Percentiles rank a stretch among this genome's conserved stretches.
Conservation (phyloP, 1,139 yeast genomes). For the Pneumocystis canis region DNA sequence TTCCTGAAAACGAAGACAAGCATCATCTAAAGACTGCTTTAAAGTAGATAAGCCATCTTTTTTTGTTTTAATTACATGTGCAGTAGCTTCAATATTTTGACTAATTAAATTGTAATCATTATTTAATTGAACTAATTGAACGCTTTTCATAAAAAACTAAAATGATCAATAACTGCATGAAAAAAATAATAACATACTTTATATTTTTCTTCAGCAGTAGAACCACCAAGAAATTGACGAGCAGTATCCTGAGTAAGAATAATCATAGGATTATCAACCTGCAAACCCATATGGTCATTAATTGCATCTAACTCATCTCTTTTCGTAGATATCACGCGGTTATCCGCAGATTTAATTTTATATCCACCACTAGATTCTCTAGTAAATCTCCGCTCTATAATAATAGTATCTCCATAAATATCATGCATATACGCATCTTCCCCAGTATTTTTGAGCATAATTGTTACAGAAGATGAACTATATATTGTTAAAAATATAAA, state of each 20-base stretch:
- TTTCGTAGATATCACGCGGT: constrained; percentile 43
- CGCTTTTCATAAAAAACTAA: constrained; percentile 60
- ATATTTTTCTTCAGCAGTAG: constrained; percentile 58
- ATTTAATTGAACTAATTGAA: constrained; percentile 42
- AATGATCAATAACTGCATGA: not conserved
- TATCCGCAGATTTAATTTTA: constrained; percentile 37
- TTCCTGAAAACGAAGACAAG: constrained; percentile 2
- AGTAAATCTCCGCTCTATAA: constrained; percentile 54
- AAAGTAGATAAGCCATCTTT: constrained; percentile 16
- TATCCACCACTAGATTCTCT: constrained; percentile 34
- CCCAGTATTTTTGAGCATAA: constrained; percentile 32
- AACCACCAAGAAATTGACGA: constrained; percentile 66
- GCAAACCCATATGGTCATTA: constrained; percentile 54
- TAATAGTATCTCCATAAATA: constrained; percentile 51
- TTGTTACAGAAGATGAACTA: constrained; percentile 17
- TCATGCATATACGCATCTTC: constrained; percentile 48
- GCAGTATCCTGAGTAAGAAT: constrained; percentile 91
- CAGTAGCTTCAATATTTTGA: constrained; percentile 18
- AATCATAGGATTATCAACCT: constrained; percentile 84
- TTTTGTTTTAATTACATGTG: constrained; percentile 4
- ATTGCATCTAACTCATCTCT: constrained; percentile 55
- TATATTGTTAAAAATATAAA: constrained; percentile 35
- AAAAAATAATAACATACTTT: constrained; percentile 17
- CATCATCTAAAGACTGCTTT: constrained; percentile 33
- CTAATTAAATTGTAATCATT: constrained; percentile 24